Evolutionary conservation across 2,329 filamentous ascomycete species (phyloP).

Genomic region (Fusarium sacchari): DNA sequence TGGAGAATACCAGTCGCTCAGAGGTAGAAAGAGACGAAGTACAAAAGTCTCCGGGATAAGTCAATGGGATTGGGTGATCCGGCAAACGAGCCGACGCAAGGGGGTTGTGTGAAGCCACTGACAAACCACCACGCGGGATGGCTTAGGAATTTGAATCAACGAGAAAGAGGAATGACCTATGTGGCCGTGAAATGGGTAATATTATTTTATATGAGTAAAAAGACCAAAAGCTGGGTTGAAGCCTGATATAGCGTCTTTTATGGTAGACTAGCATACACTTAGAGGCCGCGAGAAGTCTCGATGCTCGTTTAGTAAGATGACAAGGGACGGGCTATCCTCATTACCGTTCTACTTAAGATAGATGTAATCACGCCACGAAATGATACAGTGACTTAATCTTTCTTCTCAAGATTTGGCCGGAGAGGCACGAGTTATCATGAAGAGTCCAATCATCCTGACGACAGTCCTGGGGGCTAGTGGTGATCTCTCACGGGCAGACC

Average conservation of each 20-base stretch:
- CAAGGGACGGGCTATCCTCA: fast-evolving
- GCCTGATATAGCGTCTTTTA: background rate
- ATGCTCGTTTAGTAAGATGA: background rate
- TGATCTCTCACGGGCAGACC: background rate
- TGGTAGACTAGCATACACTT: background rate
- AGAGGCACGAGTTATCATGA: background rate
- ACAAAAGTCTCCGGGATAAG: background rate
- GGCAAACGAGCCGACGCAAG: background rate
- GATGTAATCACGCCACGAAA: background rate
- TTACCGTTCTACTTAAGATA: background rate
- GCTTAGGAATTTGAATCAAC: background rate
- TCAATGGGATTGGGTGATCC: background rate
- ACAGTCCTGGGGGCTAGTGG: background rate
- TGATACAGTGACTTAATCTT: fast-evolving
- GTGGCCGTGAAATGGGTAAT: background rate
- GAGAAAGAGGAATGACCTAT: too few species aligned
- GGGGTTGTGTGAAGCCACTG: background rate
- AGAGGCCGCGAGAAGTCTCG: background rate
- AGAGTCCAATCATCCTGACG: background rate
- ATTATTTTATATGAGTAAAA: background rate
- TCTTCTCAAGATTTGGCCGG: too few species aligned
- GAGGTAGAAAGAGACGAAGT: too few species aligned
- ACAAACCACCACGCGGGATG: background rate
- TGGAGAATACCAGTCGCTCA: background rate
- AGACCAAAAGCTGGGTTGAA: background rate